Conservation (phyloP, 208 protist species). For the Leishmania martiniquensis region DNA sequence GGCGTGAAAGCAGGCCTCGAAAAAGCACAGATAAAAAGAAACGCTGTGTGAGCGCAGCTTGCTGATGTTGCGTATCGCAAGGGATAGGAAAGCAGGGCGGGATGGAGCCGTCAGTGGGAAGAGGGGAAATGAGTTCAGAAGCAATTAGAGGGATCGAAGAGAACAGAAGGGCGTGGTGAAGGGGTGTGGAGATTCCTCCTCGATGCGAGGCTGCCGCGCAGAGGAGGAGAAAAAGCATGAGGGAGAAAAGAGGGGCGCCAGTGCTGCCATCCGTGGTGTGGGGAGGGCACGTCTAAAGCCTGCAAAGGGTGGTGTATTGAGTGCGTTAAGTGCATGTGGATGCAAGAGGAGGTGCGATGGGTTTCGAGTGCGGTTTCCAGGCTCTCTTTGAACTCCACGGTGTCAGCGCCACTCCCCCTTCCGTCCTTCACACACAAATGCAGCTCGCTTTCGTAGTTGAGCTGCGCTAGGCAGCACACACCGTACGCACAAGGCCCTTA, state of each 20-base stretch:
- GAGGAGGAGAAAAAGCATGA: not conserved
- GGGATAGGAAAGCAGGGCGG: not conserved
- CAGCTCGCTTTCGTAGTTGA: not conserved
- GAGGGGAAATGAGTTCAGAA: not conserved
- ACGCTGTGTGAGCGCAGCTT: not conserved
- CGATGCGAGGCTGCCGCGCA: not conserved
- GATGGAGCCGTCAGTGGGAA: not conserved
- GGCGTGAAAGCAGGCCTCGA: not conserved
- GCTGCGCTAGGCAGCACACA: not conserved
- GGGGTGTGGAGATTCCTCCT: too few relatives aligned
- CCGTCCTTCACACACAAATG: not conserved
- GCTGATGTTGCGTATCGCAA: not conserved
- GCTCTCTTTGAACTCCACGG: not conserved
- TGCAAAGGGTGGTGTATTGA: not conserved
- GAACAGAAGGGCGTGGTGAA: not conserved
- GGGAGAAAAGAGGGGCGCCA: not conserved
- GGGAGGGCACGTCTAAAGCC: not conserved
- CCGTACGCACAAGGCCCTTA: not conserved
- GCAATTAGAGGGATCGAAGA: not conserved
- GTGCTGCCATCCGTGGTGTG: not conserved
- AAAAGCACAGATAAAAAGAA: constrained; percentile 8
- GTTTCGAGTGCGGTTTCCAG: not conserved
- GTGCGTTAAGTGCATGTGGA: not conserved
- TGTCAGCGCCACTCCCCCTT: not conserved
- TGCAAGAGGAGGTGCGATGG: not conserved